phyloP scores from a whole-genome alignment of 1,139 yeast genomes.

The Geotrichum carabidarum region DNA sequence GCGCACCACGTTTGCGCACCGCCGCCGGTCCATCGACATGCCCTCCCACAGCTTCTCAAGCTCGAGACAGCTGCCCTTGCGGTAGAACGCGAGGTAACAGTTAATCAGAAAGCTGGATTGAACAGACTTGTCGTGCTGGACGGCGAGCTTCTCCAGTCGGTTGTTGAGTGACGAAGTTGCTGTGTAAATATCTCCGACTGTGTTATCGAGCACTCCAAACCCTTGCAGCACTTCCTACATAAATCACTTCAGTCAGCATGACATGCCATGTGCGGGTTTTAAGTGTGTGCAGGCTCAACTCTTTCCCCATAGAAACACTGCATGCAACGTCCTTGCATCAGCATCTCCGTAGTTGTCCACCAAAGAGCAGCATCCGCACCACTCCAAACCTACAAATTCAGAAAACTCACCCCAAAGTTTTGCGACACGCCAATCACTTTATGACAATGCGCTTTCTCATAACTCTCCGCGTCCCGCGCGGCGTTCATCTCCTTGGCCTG shows the following conservation, averaged over 20 bases:
- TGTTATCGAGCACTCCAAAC: slow-evolving; percentile 56
- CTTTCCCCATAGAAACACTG: too few species aligned
- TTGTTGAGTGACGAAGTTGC: slow-evolving; percentile 73
- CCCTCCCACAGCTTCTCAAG: slow-evolving; percentile 35
- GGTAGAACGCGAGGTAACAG: slow-evolving; percentile 70
- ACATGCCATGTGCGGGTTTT: too few species aligned
- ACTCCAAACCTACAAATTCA: not conserved
- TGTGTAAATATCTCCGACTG: slow-evolving; percentile 46
- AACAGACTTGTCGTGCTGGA: slow-evolving; percentile 67
- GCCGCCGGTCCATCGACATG: slow-evolving; percentile 49
- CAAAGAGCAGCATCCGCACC: not conserved
- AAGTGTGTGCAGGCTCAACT: too few species aligned
- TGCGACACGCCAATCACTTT: slow-evolving; percentile 45
- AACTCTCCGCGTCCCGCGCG: slow-evolving; percentile 54
- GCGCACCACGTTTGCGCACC: slow-evolving; percentile 65
- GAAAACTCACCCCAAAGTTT: slow-evolving; percentile 10
- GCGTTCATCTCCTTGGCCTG: slow-evolving; percentile 45
- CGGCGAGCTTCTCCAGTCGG: slow-evolving; percentile 66
- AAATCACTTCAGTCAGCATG: not conserved
- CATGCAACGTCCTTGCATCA: too few species aligned
- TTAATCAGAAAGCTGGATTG: slow-evolving; percentile 70
- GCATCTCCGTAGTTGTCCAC: too few species aligned
- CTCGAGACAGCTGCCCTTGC: slow-evolving; percentile 58
- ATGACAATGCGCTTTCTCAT: slow-evolving; percentile 62
- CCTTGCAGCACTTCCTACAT: slow-evolving; percentile 34